Evolutionary conservation across 768 basidiomycete species (phyloP), one percentile per base, ranked within the genome.

Genomic region (Tricholoma sp.): DNA sequence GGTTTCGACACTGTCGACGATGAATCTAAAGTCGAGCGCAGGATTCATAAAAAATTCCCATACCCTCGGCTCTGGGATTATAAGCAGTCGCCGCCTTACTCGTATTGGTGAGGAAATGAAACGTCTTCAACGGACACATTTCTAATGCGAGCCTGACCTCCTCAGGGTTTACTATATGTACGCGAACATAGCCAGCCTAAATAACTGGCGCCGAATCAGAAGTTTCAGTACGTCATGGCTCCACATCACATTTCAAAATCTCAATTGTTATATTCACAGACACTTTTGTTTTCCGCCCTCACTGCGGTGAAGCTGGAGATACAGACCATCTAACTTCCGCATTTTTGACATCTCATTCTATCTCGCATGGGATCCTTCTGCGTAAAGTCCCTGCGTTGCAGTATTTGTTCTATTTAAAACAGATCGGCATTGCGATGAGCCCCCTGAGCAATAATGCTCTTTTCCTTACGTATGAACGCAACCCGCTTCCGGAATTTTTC

Each of bases 1-100:
- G 97, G 97, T 5, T 97, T 99, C 66, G 97, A 98, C 65, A 94
- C 89, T n/a, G 97, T 99, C 19, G 97, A 99, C 63, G 97, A 99
- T 64, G 97, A 99, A 73, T 94, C 91, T 2, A 98, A 98, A 73
- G 77, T 84, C 0, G 97, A 99, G 71, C 77, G 94, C 55, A 78
- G 97, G 24, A 85, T 97, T 46, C 89, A 97, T 67, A 89, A 87
- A 66, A 98, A 97, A 69, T 97, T 91, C 75, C 95, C 95, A 0
- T 92, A 89, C 61, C 95, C 97, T 2, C 80, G 83, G 39, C 75
- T 92, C 39, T 99, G 97, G 97, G 82, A 94, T 69, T 85, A 89
- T 0, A 76, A 78, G 31, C 91, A 95, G 64, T 93, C 92, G 43
- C 97, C 97, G 0, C 94, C 94, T 0, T 98, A 93, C 71, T 90